phyloP scores from a whole-genome alignment of 768 basidiomycete species.

The Rhodotorula babjevae region DNA sequence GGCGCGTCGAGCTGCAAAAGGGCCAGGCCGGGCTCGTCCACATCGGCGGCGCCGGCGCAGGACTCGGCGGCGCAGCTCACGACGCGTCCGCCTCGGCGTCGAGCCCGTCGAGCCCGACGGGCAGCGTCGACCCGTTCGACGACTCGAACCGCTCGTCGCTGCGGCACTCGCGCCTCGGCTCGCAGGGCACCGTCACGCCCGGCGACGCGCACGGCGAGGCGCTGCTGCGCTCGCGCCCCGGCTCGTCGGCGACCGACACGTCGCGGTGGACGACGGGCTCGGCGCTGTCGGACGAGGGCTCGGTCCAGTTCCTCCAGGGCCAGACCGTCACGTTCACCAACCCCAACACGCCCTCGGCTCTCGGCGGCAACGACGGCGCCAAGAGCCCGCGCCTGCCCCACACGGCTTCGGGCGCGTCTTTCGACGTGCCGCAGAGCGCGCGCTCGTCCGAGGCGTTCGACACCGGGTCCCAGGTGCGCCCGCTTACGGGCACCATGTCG shows the following conservation, averaged over 20 bases:
- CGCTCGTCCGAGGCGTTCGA: conserved; percentile 25
- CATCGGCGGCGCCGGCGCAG: background rate
- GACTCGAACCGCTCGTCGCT: conserved; percentile 9
- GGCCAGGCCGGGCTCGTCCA: conserved; percentile 29
- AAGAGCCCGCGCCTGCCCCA: background rate
- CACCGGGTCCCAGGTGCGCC: background rate
- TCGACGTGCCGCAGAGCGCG: conserved; percentile 24
- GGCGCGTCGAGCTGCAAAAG: conserved; percentile 32
- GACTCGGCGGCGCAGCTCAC: background rate
- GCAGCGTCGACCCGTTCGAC: conserved; percentile 29
- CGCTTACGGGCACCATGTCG: conserved; percentile 4
- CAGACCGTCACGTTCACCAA: conserved; percentile 33
- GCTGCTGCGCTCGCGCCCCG: background rate
- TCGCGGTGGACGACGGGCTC: conserved; percentile 33
- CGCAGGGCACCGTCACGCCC: background rate
- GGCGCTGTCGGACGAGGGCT: conserved; percentile 1
- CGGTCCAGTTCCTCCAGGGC: conserved; percentile 31
- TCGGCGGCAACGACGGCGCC: background rate
- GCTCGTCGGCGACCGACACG: conserved; percentile 4
- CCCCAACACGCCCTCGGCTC: conserved; percentile 15
- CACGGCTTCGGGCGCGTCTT: conserved; percentile 3
- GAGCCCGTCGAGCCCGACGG: background rate
- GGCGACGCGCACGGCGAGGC: background rate
- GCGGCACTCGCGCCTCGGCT: background rate
- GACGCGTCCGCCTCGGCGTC: background rate